A percentile compares a stretch with the other conserved stretches of the same genome.
phyloP scores from a whole-genome alignment of 2,329 filamentous ascomycete genomes.

The Drechslerella dactyloides region DNA sequence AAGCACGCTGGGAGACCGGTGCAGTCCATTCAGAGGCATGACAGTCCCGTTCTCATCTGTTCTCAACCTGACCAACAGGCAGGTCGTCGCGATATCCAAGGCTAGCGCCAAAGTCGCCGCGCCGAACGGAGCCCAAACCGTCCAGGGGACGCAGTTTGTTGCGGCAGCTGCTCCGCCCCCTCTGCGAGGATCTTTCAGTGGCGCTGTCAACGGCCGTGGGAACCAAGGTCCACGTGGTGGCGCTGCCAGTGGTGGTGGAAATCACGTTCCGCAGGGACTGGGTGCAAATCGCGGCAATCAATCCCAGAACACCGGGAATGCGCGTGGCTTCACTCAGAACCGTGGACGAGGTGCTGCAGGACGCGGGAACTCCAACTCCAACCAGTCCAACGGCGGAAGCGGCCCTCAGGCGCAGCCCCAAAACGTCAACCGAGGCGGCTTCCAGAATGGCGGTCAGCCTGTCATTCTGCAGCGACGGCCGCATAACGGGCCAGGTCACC shows the following conservation, averaged over 20 bases:
- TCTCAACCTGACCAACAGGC: constrained; percentile 81
- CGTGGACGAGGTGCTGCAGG: constrained; percentile 60
- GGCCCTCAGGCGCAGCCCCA: constrained; percentile 31
- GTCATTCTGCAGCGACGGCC: constrained; percentile 43
- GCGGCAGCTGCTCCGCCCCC: constrained; percentile 66
- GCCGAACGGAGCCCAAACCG: constrained; percentile 60
- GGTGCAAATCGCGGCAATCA: constrained; percentile 16
- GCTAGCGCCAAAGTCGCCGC: constrained; percentile 65
- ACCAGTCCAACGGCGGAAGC: constrained; percentile 9
- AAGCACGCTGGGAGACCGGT: constrained; percentile 86
- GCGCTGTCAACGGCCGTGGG: constrained; percentile 62
- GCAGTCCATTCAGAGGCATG: constrained; percentile 90
- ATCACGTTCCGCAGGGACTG: constrained; percentile 21
- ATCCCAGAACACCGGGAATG: background rate
- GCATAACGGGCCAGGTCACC: constrained; percentile 32
- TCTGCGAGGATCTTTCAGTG: constrained; percentile 66
- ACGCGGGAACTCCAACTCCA: constrained; percentile 54
- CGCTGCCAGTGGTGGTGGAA: constrained; percentile 24
- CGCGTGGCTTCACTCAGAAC: constrained; percentile 53
- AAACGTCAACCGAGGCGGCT: constrained; percentile 21
- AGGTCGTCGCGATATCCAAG: constrained; percentile 73
- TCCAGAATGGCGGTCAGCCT: constrained; percentile 28
- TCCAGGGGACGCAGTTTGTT: constrained; percentile 67
- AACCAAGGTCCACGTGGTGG: background rate
- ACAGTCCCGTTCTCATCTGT: constrained; percentile 88